Percentiles rank a stretch among this genome's conserved stretches.
Evolutionary conservation across 805 yeast genomes (phyloP).

Genomic region (Blastobotrys mokoenaii): DNA sequence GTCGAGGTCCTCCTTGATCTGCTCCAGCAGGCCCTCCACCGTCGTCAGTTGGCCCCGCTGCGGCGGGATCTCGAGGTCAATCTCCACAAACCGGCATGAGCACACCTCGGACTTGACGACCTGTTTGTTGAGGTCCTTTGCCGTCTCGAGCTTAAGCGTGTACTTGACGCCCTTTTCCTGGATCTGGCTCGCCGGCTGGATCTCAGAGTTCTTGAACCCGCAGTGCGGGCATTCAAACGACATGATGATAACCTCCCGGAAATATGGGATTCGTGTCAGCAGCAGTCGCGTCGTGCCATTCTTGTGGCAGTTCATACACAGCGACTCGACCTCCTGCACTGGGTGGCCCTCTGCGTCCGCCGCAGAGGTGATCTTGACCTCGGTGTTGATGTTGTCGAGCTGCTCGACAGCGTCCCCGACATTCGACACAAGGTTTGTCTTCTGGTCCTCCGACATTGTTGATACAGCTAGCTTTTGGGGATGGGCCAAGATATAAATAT

Average conservation of each 20-base stretch:
- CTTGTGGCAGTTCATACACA: constrained; percentile 92
- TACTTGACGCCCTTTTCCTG: constrained; percentile 82
- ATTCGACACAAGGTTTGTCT: neutral
- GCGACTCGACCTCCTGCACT: constrained; percentile 87
- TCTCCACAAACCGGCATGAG: constrained; percentile 65
- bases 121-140: constrained; percentile 77
- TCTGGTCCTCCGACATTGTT: neutral
- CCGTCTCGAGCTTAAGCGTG: constrained; percentile 54
- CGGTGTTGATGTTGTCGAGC: constrained; percentile 24
- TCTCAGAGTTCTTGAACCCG: constrained; percentile 80
- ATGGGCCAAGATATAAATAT: too few species aligned
- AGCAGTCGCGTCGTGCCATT: constrained; percentile 77
- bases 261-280: constrained; percentile 83
- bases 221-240: constrained; percentile 96
- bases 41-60: constrained; percentile 89
- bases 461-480: too few species aligned
- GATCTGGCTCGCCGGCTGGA: constrained; percentile 91
- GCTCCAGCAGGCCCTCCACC: constrained; percentile 78
- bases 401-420: constrained; percentile 52
- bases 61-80: constrained; percentile 92
- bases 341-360: constrained; percentile 83
- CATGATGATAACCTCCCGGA: constrained; percentile 86
- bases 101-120: constrained; percentile 88
- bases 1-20: constrained; percentile 73
- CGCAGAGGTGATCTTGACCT: constrained; percentile 59